Percentiles rank a stretch among this genome's conserved stretches.
Conservation (phyloP, 768 basidiomycete species). For the Amanita thiersii region DNA sequence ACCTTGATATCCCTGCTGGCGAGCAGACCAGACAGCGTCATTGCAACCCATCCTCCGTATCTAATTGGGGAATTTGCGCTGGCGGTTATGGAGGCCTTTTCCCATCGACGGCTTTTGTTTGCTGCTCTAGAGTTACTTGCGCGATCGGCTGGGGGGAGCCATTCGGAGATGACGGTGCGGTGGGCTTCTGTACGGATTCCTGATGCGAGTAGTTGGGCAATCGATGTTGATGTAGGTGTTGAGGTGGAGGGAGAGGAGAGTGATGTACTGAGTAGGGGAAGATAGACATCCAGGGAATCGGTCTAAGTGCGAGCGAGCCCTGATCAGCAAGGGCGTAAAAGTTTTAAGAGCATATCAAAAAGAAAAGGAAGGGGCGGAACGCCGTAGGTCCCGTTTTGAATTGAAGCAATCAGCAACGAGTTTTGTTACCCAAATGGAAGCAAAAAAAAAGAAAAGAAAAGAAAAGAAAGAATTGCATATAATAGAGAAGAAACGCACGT, state of each 20-base stretch:
- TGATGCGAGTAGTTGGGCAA: conserved; percentile 52
- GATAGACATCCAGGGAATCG: conserved; percentile 56
- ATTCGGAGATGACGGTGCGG: conserved; percentile 44
- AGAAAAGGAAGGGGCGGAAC: too few species aligned
- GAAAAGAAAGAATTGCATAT: neutral
- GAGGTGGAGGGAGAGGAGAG: conserved; percentile 14
- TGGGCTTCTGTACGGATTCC: conserved; percentile 42
- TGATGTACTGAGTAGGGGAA: conserved; percentile 50
- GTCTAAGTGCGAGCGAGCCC: conserved; percentile 27
- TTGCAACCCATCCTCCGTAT: conserved; percentile 53
- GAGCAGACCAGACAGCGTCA: conserved; percentile 40
- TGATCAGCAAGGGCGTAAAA: neutral
- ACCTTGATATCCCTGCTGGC: conserved; percentile 50
- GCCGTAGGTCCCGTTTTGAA: too few species aligned
- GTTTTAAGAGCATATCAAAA: too few species aligned
- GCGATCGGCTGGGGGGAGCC: conserved; percentile 54
- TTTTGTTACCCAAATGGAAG: too few species aligned
- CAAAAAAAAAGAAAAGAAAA: neutral
- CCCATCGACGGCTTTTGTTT: conserved; percentile 66
- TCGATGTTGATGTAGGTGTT: conserved; percentile 17
- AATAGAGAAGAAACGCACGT: conserved; percentile 27
- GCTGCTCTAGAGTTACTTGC: conserved; percentile 29
- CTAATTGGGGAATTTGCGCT: conserved; percentile 29
- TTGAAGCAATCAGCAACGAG: too few species aligned
- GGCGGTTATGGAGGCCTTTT: conserved; percentile 42